Evolutionary conservation across 2,329 filamentous ascomycete species (phyloP).

Genomic region (Colletotrichum navitas): DNA sequence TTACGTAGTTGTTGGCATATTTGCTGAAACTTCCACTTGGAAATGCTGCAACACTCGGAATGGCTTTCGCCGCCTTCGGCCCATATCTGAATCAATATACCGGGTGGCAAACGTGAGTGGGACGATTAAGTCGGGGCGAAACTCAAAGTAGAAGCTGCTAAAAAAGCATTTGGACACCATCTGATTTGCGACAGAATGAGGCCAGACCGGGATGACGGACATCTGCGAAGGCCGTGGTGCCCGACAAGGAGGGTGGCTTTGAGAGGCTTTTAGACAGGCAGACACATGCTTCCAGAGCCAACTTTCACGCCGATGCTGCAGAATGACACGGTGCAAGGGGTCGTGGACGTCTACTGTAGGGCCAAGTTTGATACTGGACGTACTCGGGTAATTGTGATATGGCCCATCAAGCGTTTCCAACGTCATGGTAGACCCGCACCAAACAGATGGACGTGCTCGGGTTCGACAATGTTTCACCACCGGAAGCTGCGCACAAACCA

Average conservation of each 20-base stretch:
- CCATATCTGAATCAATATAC: neutral
- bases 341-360: neutral
- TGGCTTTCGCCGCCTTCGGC: neutral
- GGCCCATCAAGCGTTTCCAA: neutral
- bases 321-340: neutral
- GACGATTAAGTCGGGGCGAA: neutral
- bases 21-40: neutral
- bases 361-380: neutral
- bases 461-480: neutral
- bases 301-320: neutral
- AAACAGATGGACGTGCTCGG: neutral
- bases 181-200: neutral
- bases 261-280: conserved; percentile 13
- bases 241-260: conserved; percentile 13
- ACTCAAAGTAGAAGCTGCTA: conserved; percentile 1
- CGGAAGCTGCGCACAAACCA: neutral
- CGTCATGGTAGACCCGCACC: neutral
- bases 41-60: neutral
- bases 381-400: neutral
- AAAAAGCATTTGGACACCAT: neutral
- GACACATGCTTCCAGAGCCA: neutral
- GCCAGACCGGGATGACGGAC: neutral
- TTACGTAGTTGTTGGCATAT: neutral
- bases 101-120: neutral
- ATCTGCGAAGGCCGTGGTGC: neutral